Evolutionary conservation across 2,329 filamentous ascomycete genomes (phyloP), one percentile per base, ranked within the genome.

Genomic region (Tolypocladium inflatum): DNA sequence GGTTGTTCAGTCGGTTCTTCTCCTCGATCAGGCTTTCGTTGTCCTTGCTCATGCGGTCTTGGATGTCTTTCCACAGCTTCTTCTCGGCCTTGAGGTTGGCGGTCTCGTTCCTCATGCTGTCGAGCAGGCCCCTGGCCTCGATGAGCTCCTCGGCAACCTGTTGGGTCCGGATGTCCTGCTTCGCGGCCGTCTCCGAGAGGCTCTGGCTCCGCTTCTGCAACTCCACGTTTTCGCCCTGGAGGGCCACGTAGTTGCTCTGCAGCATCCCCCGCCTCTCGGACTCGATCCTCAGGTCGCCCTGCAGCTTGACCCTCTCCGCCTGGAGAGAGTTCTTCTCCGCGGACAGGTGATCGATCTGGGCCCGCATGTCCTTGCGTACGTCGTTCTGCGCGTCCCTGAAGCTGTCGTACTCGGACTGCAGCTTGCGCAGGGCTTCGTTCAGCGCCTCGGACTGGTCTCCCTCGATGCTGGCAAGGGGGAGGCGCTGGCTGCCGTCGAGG

Each of bases 71-170:
- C 89, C 90, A 96, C 11, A 99, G 80, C 42, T 91, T 89, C 75
- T 96, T 96, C 73, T 97, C 93, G 0, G 93, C 92, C 71, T 96
- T 96, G 39, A 97, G 82, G 67, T 97, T 97, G 19, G 91, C 87
- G 57, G 87, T 91, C 70, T 99, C 94, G 63, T 91, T 91, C 56
- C 91, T 88, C 72, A 97, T 83, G 67, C 91, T 92, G 67, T 99
- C 93, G 4, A 89, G 79, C 56, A 93, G 76, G 38, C 88, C 88
- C 69, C 87, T 88, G 6, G 89, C 86, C 70, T 97, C 94, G 11
- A 97, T 86, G 7, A 97, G 81, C 65, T 99, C 93, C 72, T 97
- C 93, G 0, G 91, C 91, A 35, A 93, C 89, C 72, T 97, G 91
- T 67, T 97, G 91, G 2, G 89, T 94, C 50, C 86, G 87, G 52